These are phyloP conservation scores for Trametes punicea DNA, from an alignment of 768 basidiomycete genomes.

Conservation along the genomic window DNA sequence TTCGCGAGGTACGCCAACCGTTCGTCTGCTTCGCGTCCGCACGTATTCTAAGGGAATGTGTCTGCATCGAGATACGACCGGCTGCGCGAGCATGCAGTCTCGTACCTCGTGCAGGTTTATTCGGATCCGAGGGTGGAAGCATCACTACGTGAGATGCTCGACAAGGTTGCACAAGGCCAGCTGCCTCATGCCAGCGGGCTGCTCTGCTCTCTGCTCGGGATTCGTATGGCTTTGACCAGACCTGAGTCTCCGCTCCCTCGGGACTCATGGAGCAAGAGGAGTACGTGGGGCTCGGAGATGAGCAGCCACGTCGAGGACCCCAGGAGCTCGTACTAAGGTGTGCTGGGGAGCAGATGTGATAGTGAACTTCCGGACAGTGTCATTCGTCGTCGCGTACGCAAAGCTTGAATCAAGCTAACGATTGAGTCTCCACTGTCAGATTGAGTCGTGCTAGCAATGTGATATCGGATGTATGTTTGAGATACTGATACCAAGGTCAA, in stretches of 20 bases:
- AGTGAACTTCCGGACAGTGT: no score
- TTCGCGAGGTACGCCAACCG: slow-evolving; percentile 18
- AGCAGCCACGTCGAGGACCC: no score
- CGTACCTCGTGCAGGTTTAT: slow-evolving; percentile 4
- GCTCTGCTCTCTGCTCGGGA: not conserved
- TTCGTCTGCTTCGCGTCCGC: not conserved
- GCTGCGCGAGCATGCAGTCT: slow-evolving; percentile 11
- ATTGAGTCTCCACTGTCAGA: no score
- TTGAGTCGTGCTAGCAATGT: no score
- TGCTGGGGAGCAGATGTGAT: no score
- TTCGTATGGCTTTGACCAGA: not conserved
- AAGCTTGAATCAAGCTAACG: no score
- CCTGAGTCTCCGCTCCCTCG: not conserved
- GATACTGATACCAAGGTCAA: no score
- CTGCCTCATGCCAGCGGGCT: slow-evolving; percentile 8
- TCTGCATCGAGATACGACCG: not conserved
- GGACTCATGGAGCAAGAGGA: not conserved
- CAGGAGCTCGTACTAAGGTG: no score
- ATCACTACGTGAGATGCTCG: not conserved
- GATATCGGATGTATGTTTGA: no score
- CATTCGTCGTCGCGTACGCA: no score
- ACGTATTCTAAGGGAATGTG: not conserved
- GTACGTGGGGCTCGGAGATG: no score
- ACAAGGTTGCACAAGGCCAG: slow-evolving; percentile 4
- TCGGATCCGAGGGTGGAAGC: not conserved